Percentiles rank a stretch among this genome's conserved stretches.
These are phyloP conservation scores for Gossypium gossypioides DNA, from an alignment of 441 rosid species.

Conservation along the genomic window DNA sequence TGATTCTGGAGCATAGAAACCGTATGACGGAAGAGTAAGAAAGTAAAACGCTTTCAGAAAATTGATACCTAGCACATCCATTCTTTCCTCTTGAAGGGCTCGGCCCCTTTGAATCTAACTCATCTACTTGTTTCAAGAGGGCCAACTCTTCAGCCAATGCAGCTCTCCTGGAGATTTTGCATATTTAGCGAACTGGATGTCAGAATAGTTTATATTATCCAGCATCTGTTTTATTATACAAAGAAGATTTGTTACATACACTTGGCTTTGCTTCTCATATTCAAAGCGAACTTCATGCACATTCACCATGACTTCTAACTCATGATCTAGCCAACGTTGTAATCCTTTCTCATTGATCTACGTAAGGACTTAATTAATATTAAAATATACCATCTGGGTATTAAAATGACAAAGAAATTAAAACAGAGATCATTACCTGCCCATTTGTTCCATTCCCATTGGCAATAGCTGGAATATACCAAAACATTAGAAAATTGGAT, in stretches of 20 bases:
- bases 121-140: slow-evolving; percentile 81
- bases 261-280: slow-evolving; percentile 96
- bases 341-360: slow-evolving; percentile 84
- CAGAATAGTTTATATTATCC: neutral
- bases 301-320: slow-evolving; percentile 94
- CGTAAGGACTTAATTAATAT: slow-evolving; percentile 14
- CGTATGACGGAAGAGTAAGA: neutral
- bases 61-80: slow-evolving; percentile 73
- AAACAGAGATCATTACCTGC: slow-evolving; percentile 42
- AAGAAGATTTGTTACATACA: slow-evolving; percentile 42
- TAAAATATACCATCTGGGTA: neutral
- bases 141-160: slow-evolving; percentile 90
- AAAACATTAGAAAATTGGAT: slow-evolving; percentile 24
- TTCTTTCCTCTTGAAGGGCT: slow-evolving; percentile 94
- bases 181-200: slow-evolving; percentile 8
- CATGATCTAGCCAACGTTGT: slow-evolving; percentile 92
- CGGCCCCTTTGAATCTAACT: slow-evolving; percentile 76
- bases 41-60: slow-evolving; percentile 1
- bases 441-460: slow-evolving; percentile 76
- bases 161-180: slow-evolving; percentile 58
- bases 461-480: slow-evolving; percentile 46
- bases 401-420: neutral
- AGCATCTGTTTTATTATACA: slow-evolving; percentile 2
- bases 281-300: slow-evolving; percentile 97
- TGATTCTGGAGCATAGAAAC: neutral